A percentile compares a stretch with the other conserved stretches of the same genome.
Conservation (phyloP, 306 rosid genomes). For the Purshia tridentata region DNA sequence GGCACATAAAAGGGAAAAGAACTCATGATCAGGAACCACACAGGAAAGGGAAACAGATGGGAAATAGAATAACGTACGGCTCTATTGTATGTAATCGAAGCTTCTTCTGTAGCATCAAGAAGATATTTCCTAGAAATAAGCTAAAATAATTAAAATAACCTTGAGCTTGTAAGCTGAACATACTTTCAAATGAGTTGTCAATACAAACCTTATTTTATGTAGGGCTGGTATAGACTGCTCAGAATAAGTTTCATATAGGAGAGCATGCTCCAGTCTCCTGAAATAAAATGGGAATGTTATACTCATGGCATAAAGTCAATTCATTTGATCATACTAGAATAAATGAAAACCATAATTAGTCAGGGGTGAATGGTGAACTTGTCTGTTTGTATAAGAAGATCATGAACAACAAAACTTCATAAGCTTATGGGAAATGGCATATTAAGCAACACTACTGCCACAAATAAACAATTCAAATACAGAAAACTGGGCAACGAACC, state of each 20-base stretch:
- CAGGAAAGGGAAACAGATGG: not conserved
- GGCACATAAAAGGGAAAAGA: not conserved
- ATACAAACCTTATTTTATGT: slow-evolving; percentile 71
- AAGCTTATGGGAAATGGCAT: not conserved
- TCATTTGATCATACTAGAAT: not conserved
- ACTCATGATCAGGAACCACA: not conserved
- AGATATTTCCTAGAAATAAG: slow-evolving; percentile 69
- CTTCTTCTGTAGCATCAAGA: slow-evolving; percentile 86
- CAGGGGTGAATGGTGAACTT: not conserved
- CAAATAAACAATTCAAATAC: not conserved
- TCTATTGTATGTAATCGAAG: slow-evolving; percentile 79
- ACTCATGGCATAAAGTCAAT: slow-evolving; percentile 14
- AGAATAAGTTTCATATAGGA: slow-evolving; percentile 73
- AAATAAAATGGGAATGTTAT: slow-evolving; percentile 17
- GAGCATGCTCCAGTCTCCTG: slow-evolving; percentile 80
- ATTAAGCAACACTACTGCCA: not conserved
- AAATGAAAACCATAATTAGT: not conserved
- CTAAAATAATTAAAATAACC: slow-evolving; percentile 3
- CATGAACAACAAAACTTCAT: not conserved
- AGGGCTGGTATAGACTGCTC: slow-evolving; percentile 82
- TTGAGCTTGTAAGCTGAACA: slow-evolving; percentile 10
- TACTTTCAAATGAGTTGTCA: slow-evolving; percentile 6
- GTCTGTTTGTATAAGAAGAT: not conserved
- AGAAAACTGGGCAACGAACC: slow-evolving; percentile 48
- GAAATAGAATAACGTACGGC: slow-evolving; percentile 54